Base-by-base conservation (phyloP, 179 eudicot species). In the Amaranthus tricolor region DNA sequence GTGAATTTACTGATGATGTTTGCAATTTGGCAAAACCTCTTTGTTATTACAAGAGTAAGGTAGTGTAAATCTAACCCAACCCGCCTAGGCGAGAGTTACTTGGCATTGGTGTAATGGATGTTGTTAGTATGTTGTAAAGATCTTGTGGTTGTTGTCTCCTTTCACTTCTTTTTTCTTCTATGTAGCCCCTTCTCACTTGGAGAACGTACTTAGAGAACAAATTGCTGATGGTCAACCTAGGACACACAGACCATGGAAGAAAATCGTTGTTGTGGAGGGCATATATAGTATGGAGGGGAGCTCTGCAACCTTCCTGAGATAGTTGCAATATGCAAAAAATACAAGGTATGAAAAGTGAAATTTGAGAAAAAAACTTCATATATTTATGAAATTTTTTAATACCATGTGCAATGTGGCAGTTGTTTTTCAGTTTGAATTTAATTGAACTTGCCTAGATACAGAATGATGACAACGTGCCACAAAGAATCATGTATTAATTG, bases 231-330 rank as follows among this genome's bases (percentile, higher is more conserved):
- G 99, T 74, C 98, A 95, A 77, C 97, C 98, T 10, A 88, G 99
- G 76, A 95, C 99, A 8, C 99, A 91, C 84, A 88, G 99, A 86
- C 98, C 99, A 54, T 95, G 99, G 99, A 95, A 95, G 84, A 95
- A 95, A 80, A 95, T 95, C 62, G 96, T 95, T 63, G 86, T 93
- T 59, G 99, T 95, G 74, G 99, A 95, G 84, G 99, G 99, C 44
- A 95, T 95, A 76, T 95, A 95, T 80, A 95, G 99, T 78, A 95
- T 95, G 99, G 99, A 95, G 85, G 99, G 13, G 99, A 95, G 80
- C 88, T 95, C n/a, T 93, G 99, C 90, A 85, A 93, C 48, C 97
- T 95, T 68, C 98, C 99, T 17, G 99, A 91, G 84, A 88, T 95
- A 58, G 96, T 93, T 70, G 81, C 97, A 31, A 78, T 95, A 76